Percentiles rank a stretch among this genome's conserved stretches.
Conservation (phyloP, 208 protist species). For the Naegleria fowleri region DNA sequence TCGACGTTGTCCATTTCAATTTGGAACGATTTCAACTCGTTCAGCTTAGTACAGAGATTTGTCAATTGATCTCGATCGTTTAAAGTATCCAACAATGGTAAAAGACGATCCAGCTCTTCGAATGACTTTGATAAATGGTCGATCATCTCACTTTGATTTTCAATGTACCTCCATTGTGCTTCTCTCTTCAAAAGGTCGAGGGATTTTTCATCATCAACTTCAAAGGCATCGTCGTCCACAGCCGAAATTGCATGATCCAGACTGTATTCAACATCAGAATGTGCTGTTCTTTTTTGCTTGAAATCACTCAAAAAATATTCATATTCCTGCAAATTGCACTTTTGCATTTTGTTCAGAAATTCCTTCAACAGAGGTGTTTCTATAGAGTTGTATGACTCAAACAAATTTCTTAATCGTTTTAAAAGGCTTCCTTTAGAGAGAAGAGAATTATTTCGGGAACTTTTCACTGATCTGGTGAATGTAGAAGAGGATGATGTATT, state of each 20-base stretch:
- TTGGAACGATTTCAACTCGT: neutral
- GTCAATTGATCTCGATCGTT: neutral
- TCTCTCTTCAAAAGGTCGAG: neutral
- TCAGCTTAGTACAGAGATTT: neutral
- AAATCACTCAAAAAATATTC: neutral
- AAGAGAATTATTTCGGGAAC: neutral
- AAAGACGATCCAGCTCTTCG: neutral
- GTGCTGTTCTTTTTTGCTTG: no score
- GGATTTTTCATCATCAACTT: neutral
- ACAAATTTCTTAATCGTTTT: neutral
- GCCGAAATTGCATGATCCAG: no score
- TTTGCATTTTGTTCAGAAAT: neutral
- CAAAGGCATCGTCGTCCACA: no score
- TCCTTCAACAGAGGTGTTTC: neutral
- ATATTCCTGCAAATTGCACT: neutral
- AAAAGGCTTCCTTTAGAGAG: neutral
- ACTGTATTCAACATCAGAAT: no score
- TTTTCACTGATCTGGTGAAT: no score
- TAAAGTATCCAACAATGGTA: neutral
- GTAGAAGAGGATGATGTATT: neutral
- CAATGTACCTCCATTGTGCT: neutral
- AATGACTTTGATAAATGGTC: neutral
- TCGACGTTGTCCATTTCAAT: neutral
- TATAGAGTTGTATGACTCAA: neutral
- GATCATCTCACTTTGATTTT: neutral